Conservation (phyloP, 768 basidiomycete species). For the Gloeostereum incarnatum region DNA sequence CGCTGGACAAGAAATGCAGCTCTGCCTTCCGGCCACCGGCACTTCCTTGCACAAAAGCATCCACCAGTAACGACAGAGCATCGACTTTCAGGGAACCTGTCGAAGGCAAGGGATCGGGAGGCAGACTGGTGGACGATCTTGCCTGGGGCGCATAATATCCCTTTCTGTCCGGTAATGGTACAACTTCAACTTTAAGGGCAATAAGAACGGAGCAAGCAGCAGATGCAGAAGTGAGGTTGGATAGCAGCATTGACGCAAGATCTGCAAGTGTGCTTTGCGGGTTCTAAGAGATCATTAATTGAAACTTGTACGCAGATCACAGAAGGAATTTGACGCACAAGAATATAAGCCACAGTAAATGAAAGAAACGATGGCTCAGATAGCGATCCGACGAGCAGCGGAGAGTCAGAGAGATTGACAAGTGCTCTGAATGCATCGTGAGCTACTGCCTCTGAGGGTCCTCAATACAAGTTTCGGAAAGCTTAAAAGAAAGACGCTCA, state of each 20-base stretch:
- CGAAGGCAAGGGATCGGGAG: conserved; percentile 64
- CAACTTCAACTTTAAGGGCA: conserved; percentile 54
- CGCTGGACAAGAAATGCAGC: conserved; percentile 87
- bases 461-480: conserved; percentile 9
- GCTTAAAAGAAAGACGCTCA: conserved; percentile 18
- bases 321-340: conserved; percentile 44
- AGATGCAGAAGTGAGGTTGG: conserved; percentile 81
- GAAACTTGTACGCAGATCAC: conserved; percentile 4
- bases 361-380: conserved; percentile 65
- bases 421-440: conserved; percentile 94
- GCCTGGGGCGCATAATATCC: conserved; percentile 69
- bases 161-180: conserved; percentile 36
- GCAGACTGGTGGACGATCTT: conserved; percentile 68
- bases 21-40: conserved; percentile 61
- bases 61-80: conserved; percentile 77
- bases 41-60: conserved; percentile 76
- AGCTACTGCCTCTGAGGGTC: conserved; percentile 56
- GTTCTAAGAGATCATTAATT: conserved; percentile 52
- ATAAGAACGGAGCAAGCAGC: conserved; percentile 57
- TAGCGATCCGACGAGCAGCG: conserved; percentile 53
- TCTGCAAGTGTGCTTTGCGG: conserved; percentile 88
- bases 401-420: conserved; percentile 86
- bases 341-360: conserved; percentile 84
- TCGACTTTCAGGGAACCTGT: conserved; percentile 41
- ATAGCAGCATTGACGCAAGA: conserved; percentile 93